Evolutionary conservation across 139 green algal species (phyloP).

Genomic region (Prasinococcaceae sp.): DNA sequence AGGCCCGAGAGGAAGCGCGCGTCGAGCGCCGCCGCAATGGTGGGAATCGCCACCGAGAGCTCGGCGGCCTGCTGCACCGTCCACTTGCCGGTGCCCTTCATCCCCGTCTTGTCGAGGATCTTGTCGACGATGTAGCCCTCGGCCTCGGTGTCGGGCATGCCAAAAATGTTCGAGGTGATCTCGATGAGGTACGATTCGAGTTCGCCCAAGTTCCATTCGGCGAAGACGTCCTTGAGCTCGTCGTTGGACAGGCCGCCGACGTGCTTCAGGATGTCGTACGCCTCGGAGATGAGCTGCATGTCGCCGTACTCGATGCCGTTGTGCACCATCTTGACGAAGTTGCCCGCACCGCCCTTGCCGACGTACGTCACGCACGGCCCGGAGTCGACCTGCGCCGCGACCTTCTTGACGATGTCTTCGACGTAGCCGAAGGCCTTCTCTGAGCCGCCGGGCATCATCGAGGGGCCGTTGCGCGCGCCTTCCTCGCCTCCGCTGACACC

Average conservation of each 20-base stretch:
- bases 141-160: conserved; percentile 28
- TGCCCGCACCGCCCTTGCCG: conserved; percentile 71
- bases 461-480: conserved; percentile 72
- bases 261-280: conserved; percentile 89
- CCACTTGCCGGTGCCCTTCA: conserved; percentile 98
- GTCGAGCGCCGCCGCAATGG: conserved; percentile 87
- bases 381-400: conserved; percentile 89
- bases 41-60: conserved; percentile 77
- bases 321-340: conserved; percentile 99
- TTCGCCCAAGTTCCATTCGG: conserved; percentile 76
- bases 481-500: conserved; percentile 95
- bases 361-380: conserved; percentile 89
- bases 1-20: conserved; percentile 46
- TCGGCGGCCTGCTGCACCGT: conserved; percentile 97
- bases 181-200: conserved; percentile 87
- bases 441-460: conserved; percentile 94
- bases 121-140: conserved; percentile 77
- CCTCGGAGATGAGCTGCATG: conserved; percentile 97
- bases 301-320: conserved; percentile 99
- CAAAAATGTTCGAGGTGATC: conserved; percentile 69
- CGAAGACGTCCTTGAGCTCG: conserved; percentile 75
- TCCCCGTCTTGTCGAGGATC: conserved; percentile 95
- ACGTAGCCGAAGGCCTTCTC: conserved; percentile 71
- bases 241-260: conserved; percentile 87
- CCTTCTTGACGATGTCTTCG: conserved; percentile 75